Evolutionary conservation across 2,329 filamentous ascomycete genomes (phyloP).

Genomic region (Trichophyton mentagrophytes): DNA sequence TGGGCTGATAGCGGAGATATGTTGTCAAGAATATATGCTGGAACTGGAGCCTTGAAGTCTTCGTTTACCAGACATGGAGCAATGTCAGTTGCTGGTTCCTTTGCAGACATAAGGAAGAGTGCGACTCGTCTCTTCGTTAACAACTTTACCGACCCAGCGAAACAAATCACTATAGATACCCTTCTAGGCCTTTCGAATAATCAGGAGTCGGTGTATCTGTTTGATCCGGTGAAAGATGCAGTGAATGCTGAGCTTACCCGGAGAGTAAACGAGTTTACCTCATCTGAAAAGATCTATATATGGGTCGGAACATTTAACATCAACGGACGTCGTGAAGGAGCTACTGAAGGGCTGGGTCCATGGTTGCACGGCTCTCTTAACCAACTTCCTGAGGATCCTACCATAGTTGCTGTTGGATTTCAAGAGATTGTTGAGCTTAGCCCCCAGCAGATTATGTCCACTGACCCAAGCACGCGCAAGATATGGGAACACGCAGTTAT

Average conservation of each 20-base stretch:
- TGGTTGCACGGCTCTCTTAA: conserved; percentile 63
- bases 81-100: conserved; percentile 83
- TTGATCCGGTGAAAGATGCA: conserved; percentile 87
- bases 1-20: conserved; percentile 98
- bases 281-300: conserved; percentile 60
- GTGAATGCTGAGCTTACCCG: conserved; percentile 64
- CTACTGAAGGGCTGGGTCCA: conserved; percentile 63
- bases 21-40: conserved; percentile 88
- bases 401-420: conserved; percentile 82
- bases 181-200: conserved; percentile 74
- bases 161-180: conserved; percentile 91
- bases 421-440: conserved; percentile 98
- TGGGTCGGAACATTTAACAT: conserved; percentile 88
- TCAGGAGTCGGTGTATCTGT: conserved; percentile 71
- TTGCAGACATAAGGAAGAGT: conserved; percentile 92
- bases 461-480: conserved; percentile 72
- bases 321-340: conserved; percentile 71
- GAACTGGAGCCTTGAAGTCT: conserved; percentile 87
- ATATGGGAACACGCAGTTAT: conserved; percentile 78
- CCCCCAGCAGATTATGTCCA: conserved; percentile 98
- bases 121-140: conserved; percentile 93
- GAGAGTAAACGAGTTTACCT: conserved; percentile 57
- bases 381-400: conserved; percentile 51
- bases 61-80: conserved; percentile 91
- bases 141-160: conserved; percentile 86